Base-by-base conservation (phyloP, 106 monocot species). In the Posidonia australis region DNA sequence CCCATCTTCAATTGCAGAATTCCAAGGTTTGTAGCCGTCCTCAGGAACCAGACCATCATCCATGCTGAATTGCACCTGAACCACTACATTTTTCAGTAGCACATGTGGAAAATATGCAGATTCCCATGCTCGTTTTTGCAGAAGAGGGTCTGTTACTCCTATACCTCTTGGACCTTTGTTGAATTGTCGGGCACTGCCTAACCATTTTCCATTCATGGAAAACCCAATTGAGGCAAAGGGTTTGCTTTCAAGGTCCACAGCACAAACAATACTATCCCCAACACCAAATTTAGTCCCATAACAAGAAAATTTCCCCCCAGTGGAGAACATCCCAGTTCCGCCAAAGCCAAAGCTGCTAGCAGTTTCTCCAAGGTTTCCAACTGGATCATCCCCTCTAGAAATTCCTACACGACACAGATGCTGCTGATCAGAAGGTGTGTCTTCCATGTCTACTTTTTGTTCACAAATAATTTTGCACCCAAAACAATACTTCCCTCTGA, bases 91-190 rank as follows among this genome's bases (percentile, higher is more conserved):
- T 64, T 87, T 87, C 76, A 87, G 64, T 21, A 87, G 54, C 20
- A 87, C 76, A 66, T 87, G 87, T 12, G 87, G 87, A 73, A 87
- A 87, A 0, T 83, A 41, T 49, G 80, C 80, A 70, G 80, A 87
- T 31, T 68, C 73, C 83, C 76, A 80, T 3, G 66, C 75, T 29
- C 69, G 24, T 3, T 60, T 46, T 16, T 46, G 47, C 44, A 58
- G 16, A 18, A 66, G 27, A 44, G 74, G 18, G 53, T 64, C 74
- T 31, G 74, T 60, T n/a, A 77, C 51, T 49, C 77, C 71, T 63
- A 82, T 73, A 70, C 79, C 77, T 6, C 48, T 74, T 46, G 64
- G 60, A 24, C 73, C 64, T 21, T 76, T 76, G 72, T 87, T 80
- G 67, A 87, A 87, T 71, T 78, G 72, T 32, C 13, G 43, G 1